These are phyloP conservation scores for Solanum bulbocastanum DNA, from an alignment of 257 asterid species.

Conservation along the genomic window DNA sequence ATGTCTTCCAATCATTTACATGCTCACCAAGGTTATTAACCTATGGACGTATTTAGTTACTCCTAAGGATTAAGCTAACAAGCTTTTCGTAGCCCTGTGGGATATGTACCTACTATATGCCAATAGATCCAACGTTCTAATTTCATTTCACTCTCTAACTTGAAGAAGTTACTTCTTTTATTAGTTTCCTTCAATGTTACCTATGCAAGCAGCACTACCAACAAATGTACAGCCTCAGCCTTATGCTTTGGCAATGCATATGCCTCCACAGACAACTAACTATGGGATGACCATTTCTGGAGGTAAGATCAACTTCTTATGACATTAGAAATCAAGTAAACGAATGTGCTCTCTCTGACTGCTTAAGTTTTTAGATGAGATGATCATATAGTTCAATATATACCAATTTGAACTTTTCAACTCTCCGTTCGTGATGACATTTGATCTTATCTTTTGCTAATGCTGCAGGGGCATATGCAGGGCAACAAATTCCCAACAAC, in stretches of 20 bases:
- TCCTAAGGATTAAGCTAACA: not conserved
- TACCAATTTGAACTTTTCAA: not conserved
- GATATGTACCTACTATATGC: not conserved
- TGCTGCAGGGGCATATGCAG: conserved; percentile 40
- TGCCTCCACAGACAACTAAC: conserved; percentile 18
- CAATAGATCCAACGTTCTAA: not conserved
- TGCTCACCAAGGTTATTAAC: not conserved
- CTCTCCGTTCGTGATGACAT: not conserved
- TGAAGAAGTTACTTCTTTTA: not conserved
- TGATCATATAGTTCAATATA: conserved; percentile 4
- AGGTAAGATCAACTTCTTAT: conserved; percentile 19
- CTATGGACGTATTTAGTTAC: not conserved
- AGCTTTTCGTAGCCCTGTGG: not conserved
- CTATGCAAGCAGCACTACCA: conserved; percentile 47
- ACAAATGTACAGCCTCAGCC: conserved; percentile 21
- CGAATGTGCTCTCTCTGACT: not conserved
- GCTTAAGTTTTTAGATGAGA: not conserved
- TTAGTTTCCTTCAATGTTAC: conserved; percentile 51
- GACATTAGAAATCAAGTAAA: not conserved
- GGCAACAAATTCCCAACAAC: conserved; percentile 31
- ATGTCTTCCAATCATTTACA: not conserved
- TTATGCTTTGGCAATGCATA: conserved; percentile 18
- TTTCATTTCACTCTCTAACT: not conserved
- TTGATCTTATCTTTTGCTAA: not conserved
- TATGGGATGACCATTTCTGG: conserved; percentile 33